phyloP scores from a whole-genome alignment of 2,329 filamentous ascomycete genomes.

The Pseudogymnoascus sp. region DNA sequence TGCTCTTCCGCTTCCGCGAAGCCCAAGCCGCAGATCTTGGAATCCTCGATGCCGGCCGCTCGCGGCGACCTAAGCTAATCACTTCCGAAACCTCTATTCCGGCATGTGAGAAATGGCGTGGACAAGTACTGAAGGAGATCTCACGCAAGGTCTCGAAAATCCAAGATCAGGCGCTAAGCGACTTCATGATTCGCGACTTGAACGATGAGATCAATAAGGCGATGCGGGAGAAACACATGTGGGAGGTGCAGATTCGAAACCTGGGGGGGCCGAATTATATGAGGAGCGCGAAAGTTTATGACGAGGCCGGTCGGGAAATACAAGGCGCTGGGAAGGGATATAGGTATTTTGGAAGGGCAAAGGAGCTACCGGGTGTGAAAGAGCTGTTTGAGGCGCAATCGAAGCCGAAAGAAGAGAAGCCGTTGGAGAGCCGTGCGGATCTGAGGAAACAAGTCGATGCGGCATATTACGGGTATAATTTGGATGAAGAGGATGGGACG shows the following conservation, averaged over 20 bases:
- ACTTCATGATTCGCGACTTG: slow-evolving; percentile 94
- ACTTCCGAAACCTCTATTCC: slow-evolving; percentile 78
- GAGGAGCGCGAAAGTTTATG: slow-evolving; percentile 42
- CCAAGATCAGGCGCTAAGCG: slow-evolving; percentile 81
- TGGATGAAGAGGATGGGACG: slow-evolving; percentile 80
- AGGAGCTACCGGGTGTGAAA: slow-evolving; percentile 87
- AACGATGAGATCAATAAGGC: slow-evolving; percentile 99
- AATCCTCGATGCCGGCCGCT: slow-evolving; percentile 86
- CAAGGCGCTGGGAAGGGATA: slow-evolving; percentile 77
- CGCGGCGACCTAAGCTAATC: slow-evolving; percentile 83
- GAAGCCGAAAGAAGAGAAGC: slow-evolving; percentile 49
- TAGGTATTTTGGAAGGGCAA: slow-evolving; percentile 84
- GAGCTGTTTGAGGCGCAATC: slow-evolving; percentile 82
- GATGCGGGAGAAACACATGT: slow-evolving; percentile 98
- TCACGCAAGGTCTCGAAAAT: slow-evolving; percentile 94
- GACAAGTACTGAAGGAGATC: slow-evolving; percentile 94
- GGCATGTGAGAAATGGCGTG: slow-evolving; percentile 92
- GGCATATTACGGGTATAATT: slow-evolving; percentile 89
- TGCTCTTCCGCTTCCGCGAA: slow-evolving; percentile 99
- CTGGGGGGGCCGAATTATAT: slow-evolving; percentile 59
- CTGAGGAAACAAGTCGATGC: slow-evolving; percentile 75
- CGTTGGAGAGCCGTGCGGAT: slow-evolving; percentile 57
- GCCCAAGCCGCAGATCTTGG: slow-evolving; percentile 92
- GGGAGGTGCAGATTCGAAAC: slow-evolving; percentile 94
- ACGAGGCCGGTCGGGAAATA: slow-evolving; percentile 47